Base-by-base conservation (phyloP, 2,329 filamentous ascomycete genomes). In the Alternaria postmessia region DNA sequence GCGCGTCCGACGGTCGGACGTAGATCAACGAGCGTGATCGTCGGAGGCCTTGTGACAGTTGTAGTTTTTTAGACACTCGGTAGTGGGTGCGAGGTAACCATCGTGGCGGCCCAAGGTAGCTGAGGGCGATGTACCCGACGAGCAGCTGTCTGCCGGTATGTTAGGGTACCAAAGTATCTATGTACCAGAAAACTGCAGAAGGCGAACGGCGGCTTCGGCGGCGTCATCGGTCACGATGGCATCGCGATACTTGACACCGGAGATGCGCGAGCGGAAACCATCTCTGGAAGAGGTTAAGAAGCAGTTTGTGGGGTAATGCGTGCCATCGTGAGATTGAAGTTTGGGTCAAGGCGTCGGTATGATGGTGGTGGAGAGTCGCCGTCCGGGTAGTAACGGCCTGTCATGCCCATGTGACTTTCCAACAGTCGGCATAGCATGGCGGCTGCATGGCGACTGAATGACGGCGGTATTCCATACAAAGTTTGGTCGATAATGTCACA, bases 21-120 rank as follows among this genome's bases (percentile, higher is more conserved):
- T 26, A 44, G 52, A 51, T 51, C 46, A 51, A 56, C 16, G 32
- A 51, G 52, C 52, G 46, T 48, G 52, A 56, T 56, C 30, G 26
- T 8, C 46, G 24, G n/a, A n/a, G 47, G 18, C 47, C 57, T 51
- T 60, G 57, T 60, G 57, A 60, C 47, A 34, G 34, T 34, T 44
- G 32, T 49, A 42, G 9, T 38, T 56, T 58, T 54, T 20, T 42
- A 42, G 32, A 36, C 20, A 20, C 24, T 18, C 39, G 22, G 28
- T 57, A 57, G 55, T 41, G 48, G 54, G 34, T 32, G 28, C 42
- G 22, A 24, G 38, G 42, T 46, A 24, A 41, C 22, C 26, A 46
- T 52, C 18, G 44, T 20, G 8, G 38, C 30, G 9, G 38, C 44
- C 57, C 52, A 54, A 59, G 30, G 38, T 46, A 7, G 16, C 8